Evolutionary conservation across 2,329 filamentous ascomycete species (phyloP).

Genomic region (Chaetothyriales sp.): DNA sequence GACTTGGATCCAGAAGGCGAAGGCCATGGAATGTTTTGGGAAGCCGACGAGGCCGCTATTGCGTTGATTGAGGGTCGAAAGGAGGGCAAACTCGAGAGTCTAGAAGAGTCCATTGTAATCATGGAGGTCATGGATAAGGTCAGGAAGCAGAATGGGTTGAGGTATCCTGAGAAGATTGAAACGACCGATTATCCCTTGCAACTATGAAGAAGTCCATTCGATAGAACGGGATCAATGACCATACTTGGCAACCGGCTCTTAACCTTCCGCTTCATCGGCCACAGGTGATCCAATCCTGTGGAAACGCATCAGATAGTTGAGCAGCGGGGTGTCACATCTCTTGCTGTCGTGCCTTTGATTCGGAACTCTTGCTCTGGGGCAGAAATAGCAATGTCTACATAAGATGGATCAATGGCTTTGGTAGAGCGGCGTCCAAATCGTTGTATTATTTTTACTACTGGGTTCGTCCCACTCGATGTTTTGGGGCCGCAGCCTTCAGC

Average conservation of each 20-base stretch:
- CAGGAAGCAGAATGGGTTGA: conserved; percentile 47
- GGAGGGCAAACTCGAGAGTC: conserved; percentile 65
- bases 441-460: too few relatives aligned
- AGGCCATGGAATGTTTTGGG: conserved; percentile 24
- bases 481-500: too few relatives aligned
- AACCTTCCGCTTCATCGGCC: not conserved
- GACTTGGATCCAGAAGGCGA: conserved; percentile 41
- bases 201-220: conserved; percentile 17
- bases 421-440: too few relatives aligned
- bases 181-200: conserved; percentile 39
- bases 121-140: conserved; percentile 72
- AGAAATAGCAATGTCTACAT: too few relatives aligned
- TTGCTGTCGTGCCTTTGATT: too few relatives aligned
- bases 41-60: conserved; percentile 9
- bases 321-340: too few relatives aligned
- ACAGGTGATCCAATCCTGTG: too few relatives aligned
- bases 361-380: too few relatives aligned
- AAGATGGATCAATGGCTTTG: too few relatives aligned
- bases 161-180: conserved; percentile 55
- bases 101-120: conserved; percentile 66
- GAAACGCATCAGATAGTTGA: too few relatives aligned
- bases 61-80: conserved; percentile 46
- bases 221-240: too few relatives aligned
- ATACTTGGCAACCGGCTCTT: not conserved
- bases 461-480: too few relatives aligned